Evolutionary conservation across 2,329 filamentous ascomycete genomes (phyloP).

Genomic region (Hypoxylon sp.): DNA sequence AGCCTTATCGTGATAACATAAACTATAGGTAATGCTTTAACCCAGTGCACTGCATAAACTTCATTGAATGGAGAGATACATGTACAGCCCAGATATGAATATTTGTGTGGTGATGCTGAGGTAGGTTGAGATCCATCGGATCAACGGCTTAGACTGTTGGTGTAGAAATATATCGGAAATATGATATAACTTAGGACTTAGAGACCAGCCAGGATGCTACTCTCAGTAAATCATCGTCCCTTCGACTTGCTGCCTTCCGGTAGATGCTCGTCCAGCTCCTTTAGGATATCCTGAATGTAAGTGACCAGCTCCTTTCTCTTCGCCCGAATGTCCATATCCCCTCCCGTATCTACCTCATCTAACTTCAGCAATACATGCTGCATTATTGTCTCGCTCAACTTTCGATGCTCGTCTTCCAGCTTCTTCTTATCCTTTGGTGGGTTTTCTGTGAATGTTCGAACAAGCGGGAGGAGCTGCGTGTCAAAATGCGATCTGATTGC

Average conservation of each 20-base stretch:
- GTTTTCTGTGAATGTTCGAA: constrained; percentile 70
- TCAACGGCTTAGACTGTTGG: background rate
- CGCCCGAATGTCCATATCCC: constrained; percentile 74
- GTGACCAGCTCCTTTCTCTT: constrained; percentile 81
- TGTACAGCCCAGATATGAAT: background rate
- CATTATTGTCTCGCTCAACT: constrained; percentile 81
- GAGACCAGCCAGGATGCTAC: background rate
- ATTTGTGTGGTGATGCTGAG: background rate
- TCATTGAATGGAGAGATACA: background rate
- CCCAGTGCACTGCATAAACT: background rate
- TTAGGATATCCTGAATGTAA: constrained; percentile 77
- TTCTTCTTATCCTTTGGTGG: constrained; percentile 78
- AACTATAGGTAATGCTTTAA: background rate
- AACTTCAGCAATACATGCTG: constrained; percentile 83
- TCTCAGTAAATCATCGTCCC: constrained; percentile 24
- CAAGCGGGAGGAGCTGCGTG: constrained; percentile 75
- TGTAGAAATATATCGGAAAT: background rate
- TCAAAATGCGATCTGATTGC: constrained; percentile 76
- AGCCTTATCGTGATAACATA: background rate
- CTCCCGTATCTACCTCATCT: constrained; percentile 81
- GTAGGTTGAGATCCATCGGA: background rate
- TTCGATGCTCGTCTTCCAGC: constrained; percentile 80
- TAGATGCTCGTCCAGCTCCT: constrained; percentile 70
- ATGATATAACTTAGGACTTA: constrained; percentile 4
- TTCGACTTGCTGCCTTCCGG: constrained; percentile 43